Conservation (phyloP, 305 asterid genomes). For the Nicotiana rustica region DNA sequence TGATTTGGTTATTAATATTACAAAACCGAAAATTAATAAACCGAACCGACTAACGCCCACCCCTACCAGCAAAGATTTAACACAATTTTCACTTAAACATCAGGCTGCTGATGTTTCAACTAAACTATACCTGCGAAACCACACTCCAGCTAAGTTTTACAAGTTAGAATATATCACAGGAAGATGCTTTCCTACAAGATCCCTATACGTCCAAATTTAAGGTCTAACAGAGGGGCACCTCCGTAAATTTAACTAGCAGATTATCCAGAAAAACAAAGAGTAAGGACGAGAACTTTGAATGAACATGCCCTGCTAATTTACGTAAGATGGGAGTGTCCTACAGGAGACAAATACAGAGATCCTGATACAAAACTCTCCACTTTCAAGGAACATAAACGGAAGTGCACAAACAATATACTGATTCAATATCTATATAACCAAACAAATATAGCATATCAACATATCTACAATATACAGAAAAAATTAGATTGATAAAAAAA, state of each 20-base stretch:
- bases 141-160: slow-evolving; percentile 23
- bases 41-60: too few species aligned
- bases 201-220: slow-evolving; percentile 12
- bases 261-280: slow-evolving; percentile 28
- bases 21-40: too few species aligned
- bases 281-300: slow-evolving; percentile 20
- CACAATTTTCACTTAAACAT: not conserved
- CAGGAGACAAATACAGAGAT: slow-evolving; percentile 28
- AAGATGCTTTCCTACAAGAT: slow-evolving; percentile 30
- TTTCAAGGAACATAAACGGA: too few species aligned
- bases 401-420: not conserved
- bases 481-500: not conserved
- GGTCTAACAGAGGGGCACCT: not conserved
- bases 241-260: slow-evolving; percentile 24
- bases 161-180: slow-evolving; percentile 27
- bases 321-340: slow-evolving; percentile 3
- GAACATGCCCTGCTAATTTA: slow-evolving; percentile 30
- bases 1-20: too few species aligned
- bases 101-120: not conserved
- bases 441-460: not conserved
- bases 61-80: slow-evolving; percentile 12
- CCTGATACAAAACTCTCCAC: too few species aligned
- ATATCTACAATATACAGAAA: not conserved
- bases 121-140: not conserved
- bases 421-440: too few species aligned